Conservation (phyloP, 1,139 yeast species). For the Pichia sp. region DNA sequence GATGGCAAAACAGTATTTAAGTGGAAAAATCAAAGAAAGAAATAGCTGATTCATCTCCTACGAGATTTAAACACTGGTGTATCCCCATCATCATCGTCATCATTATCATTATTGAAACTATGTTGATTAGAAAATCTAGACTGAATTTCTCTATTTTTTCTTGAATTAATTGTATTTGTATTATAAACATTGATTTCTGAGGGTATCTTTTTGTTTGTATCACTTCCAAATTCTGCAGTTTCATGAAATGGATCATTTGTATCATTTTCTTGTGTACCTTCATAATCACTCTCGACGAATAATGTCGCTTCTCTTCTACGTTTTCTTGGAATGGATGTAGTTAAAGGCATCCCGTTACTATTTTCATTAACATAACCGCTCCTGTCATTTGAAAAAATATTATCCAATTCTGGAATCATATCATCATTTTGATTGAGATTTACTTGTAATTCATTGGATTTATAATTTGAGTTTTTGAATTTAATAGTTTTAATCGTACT, state of each 20-base stretch:
- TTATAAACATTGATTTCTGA: background rate
- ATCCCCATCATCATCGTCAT: slow-evolving; percentile 30
- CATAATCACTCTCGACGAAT: slow-evolving; percentile 15
- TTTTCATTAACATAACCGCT: too few species aligned
- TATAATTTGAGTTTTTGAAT: slow-evolving; percentile 21
- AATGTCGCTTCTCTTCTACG: slow-evolving; percentile 8
- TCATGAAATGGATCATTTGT: background rate
- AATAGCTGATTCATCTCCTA: slow-evolving; percentile 32
- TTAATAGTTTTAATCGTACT: slow-evolving; percentile 23
- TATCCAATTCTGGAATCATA: slow-evolving; percentile 15
- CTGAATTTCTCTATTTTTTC: background rate
- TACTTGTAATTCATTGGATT: slow-evolving; percentile 16
- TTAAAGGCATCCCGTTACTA: background rate
- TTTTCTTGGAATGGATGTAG: background rate
- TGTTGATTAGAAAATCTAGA: too few species aligned
- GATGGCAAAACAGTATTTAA: slow-evolving; percentile 69
- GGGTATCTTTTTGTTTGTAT: background rate
- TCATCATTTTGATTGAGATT: slow-evolving; percentile 14
- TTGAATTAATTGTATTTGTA: background rate
- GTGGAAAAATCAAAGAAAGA: slow-evolving; percentile 83
- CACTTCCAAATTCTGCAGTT: background rate
- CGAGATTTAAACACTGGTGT: slow-evolving; percentile 35
- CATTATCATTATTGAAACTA: slow-evolving; percentile 12
- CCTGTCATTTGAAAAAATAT: slow-evolving; percentile 8
- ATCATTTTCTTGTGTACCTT: slow-evolving; percentile 3